phyloP scores from a whole-genome alignment of 108 stramenopile species.

The Mediolabrus comicus region DNA sequence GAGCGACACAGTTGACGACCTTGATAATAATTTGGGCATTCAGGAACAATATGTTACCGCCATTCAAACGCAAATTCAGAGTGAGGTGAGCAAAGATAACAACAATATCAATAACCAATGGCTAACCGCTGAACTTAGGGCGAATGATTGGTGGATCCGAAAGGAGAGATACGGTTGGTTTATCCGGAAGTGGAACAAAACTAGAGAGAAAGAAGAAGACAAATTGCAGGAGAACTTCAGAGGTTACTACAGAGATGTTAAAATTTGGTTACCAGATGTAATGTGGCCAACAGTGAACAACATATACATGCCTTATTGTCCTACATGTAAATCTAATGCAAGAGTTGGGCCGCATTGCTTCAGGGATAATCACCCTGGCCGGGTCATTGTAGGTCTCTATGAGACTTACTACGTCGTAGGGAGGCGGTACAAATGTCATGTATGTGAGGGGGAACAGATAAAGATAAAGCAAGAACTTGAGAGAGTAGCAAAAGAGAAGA shows the following conservation, averaged over 20 bases:
- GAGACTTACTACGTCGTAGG: conserved; percentile 16
- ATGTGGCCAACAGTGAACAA: not conserved
- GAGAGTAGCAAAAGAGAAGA: not conserved
- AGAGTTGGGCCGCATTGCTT: conserved; percentile 24
- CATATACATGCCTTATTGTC: conserved; percentile 23
- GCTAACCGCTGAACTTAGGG: conserved; percentile 6
- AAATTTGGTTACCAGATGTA: conserved; percentile 35
- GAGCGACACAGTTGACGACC: not conserved
- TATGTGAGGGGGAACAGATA: not conserved
- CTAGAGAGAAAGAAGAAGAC: not conserved
- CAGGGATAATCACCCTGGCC: conserved; percentile 20
- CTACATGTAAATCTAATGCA: conserved; percentile 13
- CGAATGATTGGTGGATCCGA: conserved; percentile 25
- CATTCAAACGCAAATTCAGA: conserved; percentile 4
- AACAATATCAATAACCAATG: not conserved
- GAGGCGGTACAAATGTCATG: conserved; percentile 15
- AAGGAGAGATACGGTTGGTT: not conserved
- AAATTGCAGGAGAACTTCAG: not conserved
- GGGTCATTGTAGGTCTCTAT: conserved; percentile 16
- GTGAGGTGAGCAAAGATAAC: conserved; percentile 1
- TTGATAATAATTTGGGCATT: not conserved
- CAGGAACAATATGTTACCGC: conserved; percentile 4
- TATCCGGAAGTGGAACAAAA: not conserved
- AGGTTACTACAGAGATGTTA: conserved; percentile 34
- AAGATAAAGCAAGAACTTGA: too few relatives aligned